Conservation (phyloP, 2,329 filamentous ascomycete species). For the Aspergillus transmontanensis region DNA sequence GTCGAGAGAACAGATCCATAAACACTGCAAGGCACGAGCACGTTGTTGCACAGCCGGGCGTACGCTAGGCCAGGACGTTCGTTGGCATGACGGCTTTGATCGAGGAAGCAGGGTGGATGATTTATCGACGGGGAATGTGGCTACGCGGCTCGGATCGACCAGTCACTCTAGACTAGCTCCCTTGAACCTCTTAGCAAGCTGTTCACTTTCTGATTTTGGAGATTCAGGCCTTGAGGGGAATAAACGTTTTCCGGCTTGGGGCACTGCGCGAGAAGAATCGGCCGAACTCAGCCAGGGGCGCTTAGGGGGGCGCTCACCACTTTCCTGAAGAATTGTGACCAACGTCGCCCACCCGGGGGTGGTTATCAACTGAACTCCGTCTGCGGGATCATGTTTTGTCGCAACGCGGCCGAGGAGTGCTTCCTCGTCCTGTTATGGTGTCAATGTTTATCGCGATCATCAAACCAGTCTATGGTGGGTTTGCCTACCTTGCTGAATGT, state of each 20-base stretch:
- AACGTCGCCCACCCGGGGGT: slow-evolving; percentile 93
- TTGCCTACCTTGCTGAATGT: slow-evolving; percentile 78
- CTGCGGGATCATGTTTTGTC: slow-evolving; percentile 75
- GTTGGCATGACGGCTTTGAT: not conserved
- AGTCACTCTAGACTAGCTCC: slow-evolving; percentile 58
- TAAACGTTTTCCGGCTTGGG: slow-evolving; percentile 37
- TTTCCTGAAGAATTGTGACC: slow-evolving; percentile 89
- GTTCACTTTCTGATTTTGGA: slow-evolving; percentile 55
- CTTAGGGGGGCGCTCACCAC: slow-evolving; percentile 94
- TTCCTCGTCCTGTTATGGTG: slow-evolving; percentile 74
- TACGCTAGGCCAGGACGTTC: not conserved
- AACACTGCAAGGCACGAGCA: not conserved
- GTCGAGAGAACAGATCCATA: not conserved
- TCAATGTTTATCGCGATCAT: not conserved
- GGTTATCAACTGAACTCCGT: slow-evolving; percentile 80
- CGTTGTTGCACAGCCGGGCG: not conserved
- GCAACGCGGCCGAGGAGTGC: slow-evolving; percentile 82
- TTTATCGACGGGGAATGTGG: slow-evolving; percentile 8
- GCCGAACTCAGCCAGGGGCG: slow-evolving; percentile 52
- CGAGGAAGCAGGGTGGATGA: not conserved
- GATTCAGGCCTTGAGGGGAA: slow-evolving; percentile 39
- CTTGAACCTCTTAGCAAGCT: slow-evolving; percentile 68
- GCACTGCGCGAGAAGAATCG: slow-evolving; percentile 38
- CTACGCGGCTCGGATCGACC: slow-evolving; percentile 12
- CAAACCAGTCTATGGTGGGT: not conserved